phyloP scores from a whole-genome alignment of 2,329 filamentous ascomycete genomes.

The Metarhizium rileyi region DNA sequence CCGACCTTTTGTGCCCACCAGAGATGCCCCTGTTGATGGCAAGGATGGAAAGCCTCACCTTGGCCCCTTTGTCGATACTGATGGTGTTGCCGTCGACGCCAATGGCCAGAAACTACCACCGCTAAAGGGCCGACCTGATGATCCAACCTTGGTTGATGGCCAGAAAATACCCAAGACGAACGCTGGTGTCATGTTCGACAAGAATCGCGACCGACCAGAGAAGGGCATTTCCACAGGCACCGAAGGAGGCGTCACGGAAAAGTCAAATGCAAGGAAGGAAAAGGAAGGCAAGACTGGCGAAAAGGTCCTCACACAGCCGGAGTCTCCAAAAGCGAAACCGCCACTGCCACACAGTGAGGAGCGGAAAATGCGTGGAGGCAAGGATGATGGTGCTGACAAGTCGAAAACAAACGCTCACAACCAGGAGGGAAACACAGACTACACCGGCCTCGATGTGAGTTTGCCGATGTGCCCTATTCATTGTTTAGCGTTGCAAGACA shows the following conservation, averaged over 20 bases:
- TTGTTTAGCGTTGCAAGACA: not conserved
- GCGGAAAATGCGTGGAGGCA: constrained; percentile 46
- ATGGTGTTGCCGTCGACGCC: constrained; percentile 23
- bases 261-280: constrained; percentile 64
- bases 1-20: constrained; percentile 36
- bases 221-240: constrained; percentile 74
- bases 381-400: constrained; percentile 31
- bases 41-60: constrained; percentile 89
- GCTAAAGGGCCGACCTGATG: constrained; percentile 39
- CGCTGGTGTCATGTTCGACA: constrained; percentile 91
- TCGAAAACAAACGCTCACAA: constrained; percentile 35
- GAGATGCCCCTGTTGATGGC: constrained; percentile 83
- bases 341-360: constrained; percentile 75
- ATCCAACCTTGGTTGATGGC: constrained; percentile 46
- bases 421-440: constrained; percentile 22
- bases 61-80: constrained; percentile 64
- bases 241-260: constrained; percentile 81
- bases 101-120: constrained; percentile 30
- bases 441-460: constrained; percentile 27
- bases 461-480: no score
- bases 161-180: constrained; percentile 53
- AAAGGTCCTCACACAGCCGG: constrained; percentile 64
- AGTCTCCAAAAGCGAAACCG: constrained; percentile 75
- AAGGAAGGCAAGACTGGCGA: constrained; percentile 56
- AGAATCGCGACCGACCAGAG: constrained; percentile 63